Base-by-base conservation (phyloP, 805 yeast genomes). In the Groenewaldozyma salmanticensis region DNA sequence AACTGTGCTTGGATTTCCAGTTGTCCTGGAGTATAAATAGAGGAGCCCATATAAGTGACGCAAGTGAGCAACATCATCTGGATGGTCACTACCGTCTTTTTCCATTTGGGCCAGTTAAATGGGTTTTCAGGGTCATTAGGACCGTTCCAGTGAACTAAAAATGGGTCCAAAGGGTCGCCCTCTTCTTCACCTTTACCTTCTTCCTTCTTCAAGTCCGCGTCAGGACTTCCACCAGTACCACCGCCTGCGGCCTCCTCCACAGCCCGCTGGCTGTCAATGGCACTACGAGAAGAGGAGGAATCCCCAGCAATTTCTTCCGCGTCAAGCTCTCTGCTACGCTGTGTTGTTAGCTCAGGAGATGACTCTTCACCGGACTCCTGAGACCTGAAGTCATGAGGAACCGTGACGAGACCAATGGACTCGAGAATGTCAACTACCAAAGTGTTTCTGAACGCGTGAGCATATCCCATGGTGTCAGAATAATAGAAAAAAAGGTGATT, bases 1-100 rank as follows among this genome's bases (percentile, higher is more conserved):
- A 59, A 74, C n/a, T 57, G 56, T 49, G 55, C 57, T 40, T 66
- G 50, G 13, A 65, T 58, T 6, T 44, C 54, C 45, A 54, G 61
- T 37, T 70, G 61, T 16, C 77, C 77, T 1, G 82, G 80, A 0
- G 80, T 68, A 51, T 68, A 74, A 27, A 75, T 68, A 2, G 81
- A 72, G 0, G 82, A 70, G 4, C 76, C 79, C 68, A 75, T 69
- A 51, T 77, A 78, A 0, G 74, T 72, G 0, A 75, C 61, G 15
- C 65, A 53, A 4, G 80, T 70, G 42, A 74, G 58, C 11, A 73
- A 35, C 50, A 71, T 64, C 16, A 72, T 59, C 45, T 65, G 57
- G 4, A 59, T 3, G 4, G 67, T 58, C 31, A 71, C 61, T 21
- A 70, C 37, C 2, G 55, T 27, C 52, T 72, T 75, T 39, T 64